phyloP scores from a whole-genome alignment of 2,329 filamentous ascomycete species.

The Cordyceps cateniannulata region DNA sequence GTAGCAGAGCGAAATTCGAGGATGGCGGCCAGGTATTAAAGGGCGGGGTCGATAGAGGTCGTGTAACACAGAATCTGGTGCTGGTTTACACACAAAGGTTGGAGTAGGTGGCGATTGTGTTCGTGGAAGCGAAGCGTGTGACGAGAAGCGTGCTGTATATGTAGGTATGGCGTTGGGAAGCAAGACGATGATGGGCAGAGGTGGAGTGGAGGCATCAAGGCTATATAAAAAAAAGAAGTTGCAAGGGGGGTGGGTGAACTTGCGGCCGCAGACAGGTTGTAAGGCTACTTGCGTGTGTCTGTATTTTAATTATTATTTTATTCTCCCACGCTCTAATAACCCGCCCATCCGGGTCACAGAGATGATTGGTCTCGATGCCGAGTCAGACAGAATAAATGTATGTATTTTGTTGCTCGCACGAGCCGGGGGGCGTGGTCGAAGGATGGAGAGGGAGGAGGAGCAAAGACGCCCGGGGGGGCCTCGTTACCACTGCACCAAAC shows the following conservation, averaged over 20 bases:
- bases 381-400: background rate
- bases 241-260: background rate
- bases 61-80: background rate
- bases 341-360: slow-evolving; percentile 4
- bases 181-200: background rate
- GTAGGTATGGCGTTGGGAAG: background rate
- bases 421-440: background rate
- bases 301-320: background rate
- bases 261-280: slow-evolving; percentile 1
- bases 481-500: background rate
- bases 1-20: background rate
- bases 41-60: background rate
- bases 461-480: background rate
- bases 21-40: background rate
- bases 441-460: background rate
- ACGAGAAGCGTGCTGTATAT: background rate
- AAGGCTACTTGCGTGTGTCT: background rate
- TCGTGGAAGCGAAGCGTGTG: background rate
- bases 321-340: background rate
- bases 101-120: background rate
- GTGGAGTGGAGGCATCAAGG: slow-evolving; percentile 3
- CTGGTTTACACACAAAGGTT: background rate
- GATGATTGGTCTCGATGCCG: slow-evolving; percentile 5
- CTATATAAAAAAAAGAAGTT: slow-evolving; percentile 7
- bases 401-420: background rate